These are phyloP conservation scores for Apium graveolens DNA, from an alignment of 129 eudicot genomes.

Conservation along the genomic window DNA sequence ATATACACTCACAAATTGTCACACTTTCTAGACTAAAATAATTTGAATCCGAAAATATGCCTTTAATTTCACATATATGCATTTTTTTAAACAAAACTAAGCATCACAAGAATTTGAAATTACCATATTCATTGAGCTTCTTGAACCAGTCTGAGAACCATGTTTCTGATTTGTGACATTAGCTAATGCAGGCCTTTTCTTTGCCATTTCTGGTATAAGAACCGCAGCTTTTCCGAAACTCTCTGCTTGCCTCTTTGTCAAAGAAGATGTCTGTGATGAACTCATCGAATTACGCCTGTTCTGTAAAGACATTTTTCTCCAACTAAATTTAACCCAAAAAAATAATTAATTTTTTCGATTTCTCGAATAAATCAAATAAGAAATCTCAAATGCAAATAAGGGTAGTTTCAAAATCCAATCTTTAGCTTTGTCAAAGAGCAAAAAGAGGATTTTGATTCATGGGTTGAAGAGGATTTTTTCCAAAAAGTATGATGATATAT, in stretches of 20 bases:
- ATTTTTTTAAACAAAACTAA: too few species aligned
- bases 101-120: neutral
- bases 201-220: conserved; percentile 31
- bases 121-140: conserved; percentile 37
- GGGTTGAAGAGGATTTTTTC: conserved; percentile 14
- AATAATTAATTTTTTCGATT: neutral
- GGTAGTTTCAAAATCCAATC: neutral
- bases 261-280: conserved; percentile 27
- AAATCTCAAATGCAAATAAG: conserved; percentile 8
- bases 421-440: neutral
- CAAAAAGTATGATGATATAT: neutral
- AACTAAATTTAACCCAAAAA: neutral
- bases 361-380: neutral
- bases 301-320: conserved; percentile 32
- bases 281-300: conserved; percentile 40
- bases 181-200: conserved; percentile 63
- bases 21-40: too few species aligned
- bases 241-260: conserved; percentile 66
- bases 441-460: conserved; percentile 3
- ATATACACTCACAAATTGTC: too few species aligned
- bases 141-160: conserved; percentile 11
- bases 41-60: too few species aligned
- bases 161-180: conserved; percentile 54
- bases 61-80: neutral
- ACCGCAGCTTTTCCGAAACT: conserved; percentile 37